A percentile compares a stretch with the other conserved stretches of the same genome.
Evolutionary conservation across 768 basidiomycete genomes (phyloP).

Genomic region (Scleroderma bovista): DNA sequence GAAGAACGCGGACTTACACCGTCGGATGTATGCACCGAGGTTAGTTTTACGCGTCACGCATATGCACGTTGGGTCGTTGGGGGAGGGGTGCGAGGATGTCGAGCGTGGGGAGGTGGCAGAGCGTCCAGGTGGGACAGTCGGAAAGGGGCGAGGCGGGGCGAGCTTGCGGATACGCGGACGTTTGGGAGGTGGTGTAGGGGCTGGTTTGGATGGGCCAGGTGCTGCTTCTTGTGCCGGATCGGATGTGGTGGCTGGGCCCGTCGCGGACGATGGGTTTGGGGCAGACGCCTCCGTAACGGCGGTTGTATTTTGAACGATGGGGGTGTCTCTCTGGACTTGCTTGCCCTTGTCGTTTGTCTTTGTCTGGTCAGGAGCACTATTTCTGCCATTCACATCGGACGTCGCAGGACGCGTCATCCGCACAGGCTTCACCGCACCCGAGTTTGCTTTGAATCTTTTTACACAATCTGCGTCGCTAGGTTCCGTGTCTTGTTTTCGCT

Average conservation of each 20-base stretch:
- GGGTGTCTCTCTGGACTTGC: slow-evolving; percentile 1
- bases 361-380: not conserved
- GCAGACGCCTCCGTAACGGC: not conserved
- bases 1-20: slow-evolving; percentile 68
- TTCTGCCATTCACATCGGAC: not conserved
- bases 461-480: not conserved
- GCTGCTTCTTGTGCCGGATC: not conserved
- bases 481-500: slow-evolving; percentile 13
- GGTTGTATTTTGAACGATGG: not conserved
- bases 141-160: slow-evolving; percentile 68
- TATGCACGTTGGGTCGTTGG: slow-evolving; percentile 74
- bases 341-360: not conserved
- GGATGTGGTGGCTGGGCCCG: not conserved
- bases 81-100: slow-evolving; percentile 39
- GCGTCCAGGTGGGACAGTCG: slow-evolving; percentile 67
- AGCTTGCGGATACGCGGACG: slow-evolving; percentile 54
- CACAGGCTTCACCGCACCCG: not conserved
- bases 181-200: slow-evolving; percentile 1
- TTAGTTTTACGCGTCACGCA: slow-evolving; percentile 75
- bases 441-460: slow-evolving; percentile 14
- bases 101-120: slow-evolving; percentile 80
- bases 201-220: not conserved
- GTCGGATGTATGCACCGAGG: slow-evolving; percentile 66
- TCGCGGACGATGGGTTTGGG: not conserved
- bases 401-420: not conserved